Evolutionary conservation across 768 basidiomycete species (phyloP).

Genomic region (Royoungia palumana): DNA sequence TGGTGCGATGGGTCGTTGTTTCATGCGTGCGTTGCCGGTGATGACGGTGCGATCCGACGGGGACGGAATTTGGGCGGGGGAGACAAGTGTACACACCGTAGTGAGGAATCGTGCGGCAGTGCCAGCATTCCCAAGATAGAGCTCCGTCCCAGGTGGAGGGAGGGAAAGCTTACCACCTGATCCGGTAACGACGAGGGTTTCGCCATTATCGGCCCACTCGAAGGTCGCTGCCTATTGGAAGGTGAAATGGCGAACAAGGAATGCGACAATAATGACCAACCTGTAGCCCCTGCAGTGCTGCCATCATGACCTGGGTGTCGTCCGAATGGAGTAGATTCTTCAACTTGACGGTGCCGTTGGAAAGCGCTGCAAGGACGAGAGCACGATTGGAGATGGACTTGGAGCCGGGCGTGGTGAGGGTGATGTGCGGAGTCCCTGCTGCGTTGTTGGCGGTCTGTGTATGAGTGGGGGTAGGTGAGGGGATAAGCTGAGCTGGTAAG

Average conservation of each 20-base stretch:
- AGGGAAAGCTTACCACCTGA: conserved; percentile 77
- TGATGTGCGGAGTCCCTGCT: conserved; percentile 30
- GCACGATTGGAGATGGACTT: conserved; percentile 97
- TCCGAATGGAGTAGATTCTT: conserved; percentile 94
- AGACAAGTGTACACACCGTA: conserved; percentile 90
- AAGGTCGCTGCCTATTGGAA: conserved; percentile 77
- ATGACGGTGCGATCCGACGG: conserved; percentile 62
- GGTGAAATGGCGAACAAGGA: background rate
- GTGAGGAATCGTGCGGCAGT: conserved; percentile 98
- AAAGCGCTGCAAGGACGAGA: conserved; percentile 89
- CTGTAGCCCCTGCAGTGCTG: conserved; percentile 83
- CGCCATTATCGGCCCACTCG: conserved; percentile 93
- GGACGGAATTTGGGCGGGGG: conserved; percentile 36
- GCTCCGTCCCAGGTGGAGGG: conserved; percentile 76
- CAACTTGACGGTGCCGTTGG: conserved; percentile 80
- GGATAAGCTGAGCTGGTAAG: conserved; percentile 21
- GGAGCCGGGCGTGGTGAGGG: conserved; percentile 92
- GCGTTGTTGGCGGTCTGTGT: background rate
- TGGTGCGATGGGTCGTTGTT: conserved; percentile 95
- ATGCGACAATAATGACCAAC: conserved; percentile 33
- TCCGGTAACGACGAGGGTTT: conserved; percentile 89
- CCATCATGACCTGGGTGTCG: conserved; percentile 99
- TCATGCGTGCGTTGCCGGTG: conserved; percentile 98
- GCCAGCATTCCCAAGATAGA: conserved; percentile 96
- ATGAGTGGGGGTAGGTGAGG: background rate